A percentile compares a stretch with the other conserved stretches of the same genome.
phyloP scores from a whole-genome alignment of 352 stramenopile species.

The Phytophthora pseudosyringae region DNA sequence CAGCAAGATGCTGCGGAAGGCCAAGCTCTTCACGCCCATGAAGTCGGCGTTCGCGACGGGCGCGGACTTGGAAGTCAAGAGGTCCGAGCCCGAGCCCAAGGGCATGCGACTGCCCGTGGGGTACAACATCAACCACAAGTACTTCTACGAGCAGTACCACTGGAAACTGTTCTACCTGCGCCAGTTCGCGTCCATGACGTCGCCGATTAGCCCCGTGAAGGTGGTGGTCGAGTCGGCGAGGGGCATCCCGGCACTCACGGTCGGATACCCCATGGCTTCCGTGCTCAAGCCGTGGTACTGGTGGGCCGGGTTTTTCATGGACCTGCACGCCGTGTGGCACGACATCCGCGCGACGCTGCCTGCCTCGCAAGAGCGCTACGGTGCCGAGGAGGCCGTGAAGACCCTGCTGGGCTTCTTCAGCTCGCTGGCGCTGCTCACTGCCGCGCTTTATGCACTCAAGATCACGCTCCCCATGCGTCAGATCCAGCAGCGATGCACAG shows the following conservation, averaged over 20 bases:
- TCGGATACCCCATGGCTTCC: slow-evolving; percentile 88
- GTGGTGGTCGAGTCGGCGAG: slow-evolving; percentile 86
- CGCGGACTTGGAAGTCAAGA: slow-evolving; percentile 46
- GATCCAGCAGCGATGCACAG: slow-evolving; percentile 67
- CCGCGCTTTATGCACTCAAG: slow-evolving; percentile 65
- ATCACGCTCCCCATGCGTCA: slow-evolving; percentile 64
- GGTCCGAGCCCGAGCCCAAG: slow-evolving; percentile 50
- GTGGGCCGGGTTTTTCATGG: slow-evolving; percentile 85
- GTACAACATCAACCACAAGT: slow-evolving; percentile 94
- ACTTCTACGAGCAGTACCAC: slow-evolving; percentile 90
- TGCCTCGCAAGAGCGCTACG: slow-evolving; percentile 71
- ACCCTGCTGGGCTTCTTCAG: slow-evolving; percentile 66
- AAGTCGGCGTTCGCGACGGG: slow-evolving; percentile 33
- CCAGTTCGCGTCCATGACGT: slow-evolving; percentile 90
- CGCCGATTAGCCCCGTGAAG: slow-evolving; percentile 82
- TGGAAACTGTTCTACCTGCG: slow-evolving; percentile 88
- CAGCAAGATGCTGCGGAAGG: slow-evolving; percentile 72
- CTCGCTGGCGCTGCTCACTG: slow-evolving; percentile 66
- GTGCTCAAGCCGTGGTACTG: slow-evolving; percentile 91
- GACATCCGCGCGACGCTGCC: slow-evolving; percentile 83
- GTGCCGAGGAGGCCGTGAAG: slow-evolving; percentile 68
- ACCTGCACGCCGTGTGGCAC: slow-evolving; percentile 86
- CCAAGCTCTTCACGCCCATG: slow-evolving; percentile 76
- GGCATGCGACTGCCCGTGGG: slow-evolving; percentile 85
- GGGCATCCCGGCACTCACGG: slow-evolving; percentile 76